Conservation (phyloP, 225 moss, liverwort and hornwort genomes). For the Pseudoscleropodium purum region DNA sequence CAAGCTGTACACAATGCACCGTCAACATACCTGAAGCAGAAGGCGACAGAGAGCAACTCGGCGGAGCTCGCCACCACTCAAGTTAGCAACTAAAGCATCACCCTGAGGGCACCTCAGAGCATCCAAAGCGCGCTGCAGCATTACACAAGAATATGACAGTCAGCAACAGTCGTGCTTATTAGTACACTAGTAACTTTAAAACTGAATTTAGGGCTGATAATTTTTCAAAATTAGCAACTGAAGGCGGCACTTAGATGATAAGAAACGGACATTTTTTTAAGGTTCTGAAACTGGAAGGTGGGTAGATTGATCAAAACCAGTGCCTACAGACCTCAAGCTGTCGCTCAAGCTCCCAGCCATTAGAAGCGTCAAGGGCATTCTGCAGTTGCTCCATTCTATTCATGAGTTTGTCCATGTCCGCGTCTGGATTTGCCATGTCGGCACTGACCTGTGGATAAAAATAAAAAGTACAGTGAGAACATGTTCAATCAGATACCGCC, state of each 20-base stretch:
- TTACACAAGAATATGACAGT: background rate
- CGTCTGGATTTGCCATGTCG: constrained; percentile 78
- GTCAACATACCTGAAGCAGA: constrained; percentile 63
- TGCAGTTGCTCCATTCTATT: constrained; percentile 84
- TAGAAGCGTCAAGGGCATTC: constrained; percentile 80
- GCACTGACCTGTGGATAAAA: constrained; percentile 55
- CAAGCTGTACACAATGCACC: background rate
- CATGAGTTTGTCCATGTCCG: constrained; percentile 96
- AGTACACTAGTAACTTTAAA: background rate
- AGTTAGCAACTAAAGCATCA: constrained; percentile 66
- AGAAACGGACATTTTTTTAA: background rate
- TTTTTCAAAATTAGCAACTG: background rate
- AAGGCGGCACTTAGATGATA: background rate
- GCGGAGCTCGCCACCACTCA: constrained; percentile 92
- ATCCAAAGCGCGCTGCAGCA: constrained; percentile 75
- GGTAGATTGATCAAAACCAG: background rate
- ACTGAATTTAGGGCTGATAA: background rate
- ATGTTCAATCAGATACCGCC: background rate
- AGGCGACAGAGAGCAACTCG: constrained; percentile 96
- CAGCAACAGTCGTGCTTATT: background rate
- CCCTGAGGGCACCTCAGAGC: constrained; percentile 86
- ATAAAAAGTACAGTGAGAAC: background rate
- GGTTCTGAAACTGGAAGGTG: background rate
- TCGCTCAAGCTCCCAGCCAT: constrained; percentile 95
- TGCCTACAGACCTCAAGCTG: constrained; percentile 65